Evolutionary conservation across 208 protist species (phyloP).

Genomic region (Leishmania amazonensis): DNA sequence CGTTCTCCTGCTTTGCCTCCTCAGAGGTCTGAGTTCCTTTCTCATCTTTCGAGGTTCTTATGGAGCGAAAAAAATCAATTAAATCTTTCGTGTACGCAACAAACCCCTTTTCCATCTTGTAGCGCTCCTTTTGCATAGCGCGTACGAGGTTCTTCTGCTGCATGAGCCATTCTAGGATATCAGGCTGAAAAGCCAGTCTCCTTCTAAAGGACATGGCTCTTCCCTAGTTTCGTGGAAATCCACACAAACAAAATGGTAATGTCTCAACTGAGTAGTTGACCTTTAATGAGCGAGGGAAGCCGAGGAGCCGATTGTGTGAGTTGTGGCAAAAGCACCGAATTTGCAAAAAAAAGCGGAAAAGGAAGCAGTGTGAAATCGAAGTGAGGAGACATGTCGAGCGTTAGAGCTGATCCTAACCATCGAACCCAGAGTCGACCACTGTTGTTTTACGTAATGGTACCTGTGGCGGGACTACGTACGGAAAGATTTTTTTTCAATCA

Average conservation of each 20-base stretch:
- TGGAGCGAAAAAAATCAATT: conserved; percentile 39
- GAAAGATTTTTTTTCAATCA: neutral
- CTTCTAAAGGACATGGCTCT: conserved; percentile 33
- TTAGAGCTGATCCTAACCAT: neutral
- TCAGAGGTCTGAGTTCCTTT: conserved; percentile 11
- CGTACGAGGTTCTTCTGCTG: conserved; percentile 42
- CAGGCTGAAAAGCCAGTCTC: conserved; percentile 58
- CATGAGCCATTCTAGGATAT: conserved; percentile 74
- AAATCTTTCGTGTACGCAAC: conserved; percentile 66
- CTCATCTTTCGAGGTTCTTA: conserved; percentile 5
- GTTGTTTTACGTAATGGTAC: neutral
- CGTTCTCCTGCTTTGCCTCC: neutral
- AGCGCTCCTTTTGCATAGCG: conserved; percentile 50
- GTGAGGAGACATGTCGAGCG: neutral
- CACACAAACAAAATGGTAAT: neutral
- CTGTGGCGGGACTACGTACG: neutral
- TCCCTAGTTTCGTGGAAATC: conserved; percentile 11
- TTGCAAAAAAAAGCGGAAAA: neutral
- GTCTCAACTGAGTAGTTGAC: neutral
- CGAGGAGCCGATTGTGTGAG: neutral
- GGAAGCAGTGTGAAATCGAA: too few species aligned
- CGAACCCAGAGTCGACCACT: neutral
- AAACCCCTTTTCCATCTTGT: conserved; percentile 84
- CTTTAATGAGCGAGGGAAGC: conserved; percentile 1
- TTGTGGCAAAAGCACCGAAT: neutral